phyloP scores from a whole-genome alignment of 306 rosid species.

The Begonia peltatifolia region DNA sequence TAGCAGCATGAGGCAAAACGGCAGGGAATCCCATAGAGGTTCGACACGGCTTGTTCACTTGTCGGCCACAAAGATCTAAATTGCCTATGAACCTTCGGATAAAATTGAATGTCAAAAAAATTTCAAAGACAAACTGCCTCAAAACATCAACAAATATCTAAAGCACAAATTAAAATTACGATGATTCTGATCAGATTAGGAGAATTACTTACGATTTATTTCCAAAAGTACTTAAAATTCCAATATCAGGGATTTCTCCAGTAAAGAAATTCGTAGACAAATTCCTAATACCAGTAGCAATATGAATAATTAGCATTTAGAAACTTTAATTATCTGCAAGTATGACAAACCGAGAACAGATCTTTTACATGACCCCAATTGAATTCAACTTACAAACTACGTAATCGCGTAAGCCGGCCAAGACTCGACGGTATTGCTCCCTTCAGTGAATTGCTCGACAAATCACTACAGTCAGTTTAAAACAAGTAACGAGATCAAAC shows the following conservation, averaged over 20 bases:
- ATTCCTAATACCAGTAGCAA: slow-evolving; percentile 47
- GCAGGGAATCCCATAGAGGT: slow-evolving; percentile 94
- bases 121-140: no score
- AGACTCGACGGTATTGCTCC: slow-evolving; percentile 91
- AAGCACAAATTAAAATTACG: background rate
- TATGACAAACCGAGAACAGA: background rate
- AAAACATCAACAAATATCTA: no score
- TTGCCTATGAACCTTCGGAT: slow-evolving; percentile 63
- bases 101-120: background rate
- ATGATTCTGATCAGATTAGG: no score
- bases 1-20: slow-evolving; percentile 74
- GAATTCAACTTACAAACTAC: slow-evolving; percentile 44
- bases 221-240: slow-evolving; percentile 75
- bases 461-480: slow-evolving; percentile 36
- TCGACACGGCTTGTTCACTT: slow-evolving; percentile 68
- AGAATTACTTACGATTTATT: slow-evolving; percentile 49
- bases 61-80: slow-evolving; percentile 85
- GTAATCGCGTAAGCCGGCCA: slow-evolving; percentile 65
- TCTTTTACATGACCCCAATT: background rate
- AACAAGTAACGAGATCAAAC: slow-evolving; percentile 5
- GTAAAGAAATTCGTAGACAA: slow-evolving; percentile 81
- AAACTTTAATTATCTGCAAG: background rate
- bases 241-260: slow-evolving; percentile 91
- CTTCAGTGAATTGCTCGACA: slow-evolving; percentile 74
- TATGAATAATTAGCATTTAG: background rate